A percentile compares a stretch with the other conserved stretches of the same genome.
Conservation (phyloP, 495 filamentous ascomycete genomes). For the Aspergillus egyptiacus region DNA sequence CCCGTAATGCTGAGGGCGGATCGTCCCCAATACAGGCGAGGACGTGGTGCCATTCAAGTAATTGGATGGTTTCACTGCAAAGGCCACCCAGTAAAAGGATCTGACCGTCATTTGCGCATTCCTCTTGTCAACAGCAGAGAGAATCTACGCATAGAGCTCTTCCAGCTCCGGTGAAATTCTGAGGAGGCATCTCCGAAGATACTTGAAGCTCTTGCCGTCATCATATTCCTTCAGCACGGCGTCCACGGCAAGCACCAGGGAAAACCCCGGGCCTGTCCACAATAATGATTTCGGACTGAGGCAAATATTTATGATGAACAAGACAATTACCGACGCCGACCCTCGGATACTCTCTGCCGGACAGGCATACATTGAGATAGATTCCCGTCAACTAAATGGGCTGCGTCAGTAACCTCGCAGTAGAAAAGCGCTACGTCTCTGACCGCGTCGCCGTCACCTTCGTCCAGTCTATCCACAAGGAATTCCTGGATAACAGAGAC, state of each 20-base stretch:
- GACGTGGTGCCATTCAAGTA: background rate
- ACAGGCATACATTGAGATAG: background rate
- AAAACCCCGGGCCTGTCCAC: background rate
- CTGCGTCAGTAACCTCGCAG: background rate
- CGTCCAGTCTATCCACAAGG: background rate
- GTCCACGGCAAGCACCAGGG: background rate
- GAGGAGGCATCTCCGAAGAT: background rate
- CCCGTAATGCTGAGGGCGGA: background rate
- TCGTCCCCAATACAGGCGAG: background rate
- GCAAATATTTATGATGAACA: too few relatives aligned
- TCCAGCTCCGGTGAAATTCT: background rate
- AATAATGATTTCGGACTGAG: background rate
- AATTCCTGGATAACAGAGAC: background rate
- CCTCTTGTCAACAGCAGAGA: background rate
- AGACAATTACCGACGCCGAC: background rate
- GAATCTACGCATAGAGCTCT: background rate
- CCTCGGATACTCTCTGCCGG: background rate
- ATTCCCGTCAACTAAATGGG: background rate
- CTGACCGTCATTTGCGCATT: background rate
- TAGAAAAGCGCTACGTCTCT: background rate
- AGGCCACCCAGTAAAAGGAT: background rate
- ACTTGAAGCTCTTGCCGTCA: background rate
- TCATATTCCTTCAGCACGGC: background rate
- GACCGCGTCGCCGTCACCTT: background rate
- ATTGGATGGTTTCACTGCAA: background rate